These are phyloP conservation scores for Penicillium paxilli DNA, from an alignment of 495 filamentous ascomycete genomes.

Conservation along the genomic window DNA sequence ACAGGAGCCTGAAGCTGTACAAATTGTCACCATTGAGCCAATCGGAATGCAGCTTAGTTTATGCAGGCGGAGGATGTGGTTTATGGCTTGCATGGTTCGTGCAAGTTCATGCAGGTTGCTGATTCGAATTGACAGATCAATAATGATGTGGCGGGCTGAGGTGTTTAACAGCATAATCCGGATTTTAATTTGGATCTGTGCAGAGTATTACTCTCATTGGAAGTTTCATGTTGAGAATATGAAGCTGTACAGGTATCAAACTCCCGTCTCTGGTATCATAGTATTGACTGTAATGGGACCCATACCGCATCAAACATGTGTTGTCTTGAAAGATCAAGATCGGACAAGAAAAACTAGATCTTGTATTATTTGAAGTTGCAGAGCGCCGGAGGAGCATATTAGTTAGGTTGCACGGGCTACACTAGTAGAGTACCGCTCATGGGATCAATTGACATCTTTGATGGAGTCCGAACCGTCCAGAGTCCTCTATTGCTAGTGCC, in stretches of 20 bases:
- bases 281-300: too few species aligned
- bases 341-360: background rate
- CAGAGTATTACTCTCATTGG: too few species aligned
- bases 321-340: background rate
- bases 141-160: slow-evolving; percentile 4
- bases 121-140: background rate
- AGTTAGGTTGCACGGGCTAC: too few species aligned
- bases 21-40: background rate
- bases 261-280: too few species aligned
- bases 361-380: background rate
- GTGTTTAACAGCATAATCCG: background rate
- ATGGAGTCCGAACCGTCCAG: too few species aligned
- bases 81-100: slow-evolving; percentile 2
- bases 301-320: background rate
- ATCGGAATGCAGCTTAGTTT: background rate
- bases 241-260: too few species aligned
- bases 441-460: too few species aligned
- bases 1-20: background rate
- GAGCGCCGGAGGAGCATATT: too few species aligned
- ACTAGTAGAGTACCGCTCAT: too few species aligned
- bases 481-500: too few species aligned
- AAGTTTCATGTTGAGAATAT: too few species aligned
- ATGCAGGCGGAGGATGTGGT: background rate
- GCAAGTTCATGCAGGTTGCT: slow-evolving; percentile 8
- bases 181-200: background rate